Base-by-base conservation (phyloP, 345 rosid species). In the Pistacia integerrima region DNA sequence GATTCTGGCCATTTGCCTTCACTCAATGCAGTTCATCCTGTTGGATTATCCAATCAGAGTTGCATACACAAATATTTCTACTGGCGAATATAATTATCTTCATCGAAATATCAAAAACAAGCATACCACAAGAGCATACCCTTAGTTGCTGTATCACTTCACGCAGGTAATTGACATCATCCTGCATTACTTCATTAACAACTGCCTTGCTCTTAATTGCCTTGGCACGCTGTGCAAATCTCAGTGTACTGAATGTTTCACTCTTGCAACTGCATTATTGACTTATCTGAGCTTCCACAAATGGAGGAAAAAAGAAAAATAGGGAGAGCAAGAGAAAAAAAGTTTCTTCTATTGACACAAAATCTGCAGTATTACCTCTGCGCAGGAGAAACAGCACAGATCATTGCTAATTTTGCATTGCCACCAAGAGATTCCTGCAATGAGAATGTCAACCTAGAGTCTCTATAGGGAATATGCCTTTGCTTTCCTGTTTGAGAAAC, bases 341-440 rank as follows among this genome's bases (percentile, higher is more conserved):
- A 2, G 61, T 16, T 33, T 51, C 64, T 77, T 14, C 65, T 81
- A 59, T 67, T 28, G 54, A 73, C 69, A 22, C 62, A 55, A 11
- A 56, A 64, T 61, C n/a, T 57, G 67, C 74, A 25, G 17, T 51
- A 52, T 78, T 89, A 93, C 99, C 98, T 87, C 81, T 85, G 97
- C 30, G 91, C 89, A 30, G 97, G 97, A 81, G 97, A 97, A 75
- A 97, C 82, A 79, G 99, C 97, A 84, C 99, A 97, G 46, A 97
- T 88, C 97, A 97, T 92, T 64, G 93, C 98, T 77, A 97, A 77
- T 82, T 92, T 97, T 74, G 99, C 99, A 90, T 97, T 97, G 59
- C 99, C 99, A 78, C 99, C 99, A 64, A 97, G 97, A 77, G 99
- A 97, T 79, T 97, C 99, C 79, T 94, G 99, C 83, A 97, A 83